Base-by-base conservation (phyloP, 768 basidiomycete species). In the Lepiota subincarnata region DNA sequence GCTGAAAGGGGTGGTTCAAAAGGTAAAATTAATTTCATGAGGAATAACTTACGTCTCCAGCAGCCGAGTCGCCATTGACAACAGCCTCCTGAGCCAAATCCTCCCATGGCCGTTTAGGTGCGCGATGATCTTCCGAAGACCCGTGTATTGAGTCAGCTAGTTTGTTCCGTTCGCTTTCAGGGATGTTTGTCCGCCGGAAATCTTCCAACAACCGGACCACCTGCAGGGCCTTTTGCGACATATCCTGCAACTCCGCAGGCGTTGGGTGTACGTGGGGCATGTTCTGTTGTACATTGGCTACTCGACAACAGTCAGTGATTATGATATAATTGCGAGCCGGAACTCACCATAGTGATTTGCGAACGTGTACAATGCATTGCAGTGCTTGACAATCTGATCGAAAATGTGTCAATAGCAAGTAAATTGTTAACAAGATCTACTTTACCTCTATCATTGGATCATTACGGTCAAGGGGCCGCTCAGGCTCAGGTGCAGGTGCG, bases 41-140 rank as follows among this genome's bases (percentile, higher is more conserved):
- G 11, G 35, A 36, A 34, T 13, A 10, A 14, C 52, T 28, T 46
- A 53, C 52, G 2, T 45, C 52, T 26, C 20, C 52, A 19, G 31
- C 31, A 31, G 52, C n/a, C n/a, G 18, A 26, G 35, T 70, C 69
- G 8, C 57, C 49, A 16, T 56, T 53, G 24, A 56, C 59, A 14
- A 62, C 64, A 44, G 62, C 72, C 7, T 71, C 80, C 53, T 77
- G 72, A 20, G 77, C 74, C 66, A 82, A 70, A 56, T 89, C 88
- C 66, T 89, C 88, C 88, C 89, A 90, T 47, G 88, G 87, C 50
- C 88, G 68, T 62, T 89, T 91, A 14, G 86, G 87, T 2, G 83
- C 78, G 20, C 88, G 79, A 59, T 75, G 70, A 57, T 81, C 81
- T 36, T 81, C 76, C 10, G 71, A 68, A 43, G 72, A 63, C 38